Evolutionary conservation across 106 monocot genomes (phyloP), one percentile per base, ranked within the genome.

Genomic region (Apostasia shenzhenica): DNA sequence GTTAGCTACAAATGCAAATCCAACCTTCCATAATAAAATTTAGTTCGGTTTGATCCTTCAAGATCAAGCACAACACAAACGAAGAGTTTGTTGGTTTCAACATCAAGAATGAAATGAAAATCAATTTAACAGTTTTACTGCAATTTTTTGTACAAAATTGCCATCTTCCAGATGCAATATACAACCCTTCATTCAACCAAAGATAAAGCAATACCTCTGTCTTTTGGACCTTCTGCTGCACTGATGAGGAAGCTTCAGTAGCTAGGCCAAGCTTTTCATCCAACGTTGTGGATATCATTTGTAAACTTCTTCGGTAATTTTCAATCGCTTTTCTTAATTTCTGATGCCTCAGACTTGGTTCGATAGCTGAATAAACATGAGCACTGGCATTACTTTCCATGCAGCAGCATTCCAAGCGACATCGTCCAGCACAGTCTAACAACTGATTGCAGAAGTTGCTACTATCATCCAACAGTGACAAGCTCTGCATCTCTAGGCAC

Each of bases 241-340:
- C 71, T 74, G 79, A 70, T 41, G 43, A 37, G 55, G 41, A 63
- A 66, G 6, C 53, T 70, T 78, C 78, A 55, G 63, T 54, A 62
- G 52, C 55, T 3, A 64, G 62, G 57, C 56, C 45, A 43, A 72
- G 67, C 76, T 85, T 89, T 46, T 92, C 87, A 71, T 79, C 70
- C 53, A 88, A 68, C 13, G 73, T 62, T 39, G 54, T 14, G 42
- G 74, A 57, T 26, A 76, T 14, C 8, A 76, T 73, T 63, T 82
- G 77, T 73, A 92, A 77, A 68, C 84, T 86, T 81, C 81, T 81
- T 73, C 62, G 84, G 14, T 89, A 82, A 71, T 54, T 79, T 39
- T 84, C 79, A 40, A 85, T 63, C 64, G 80, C 84, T 73, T 79
- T 85, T 66, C 54, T 89, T 67, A 92, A 71, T 75, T 68, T 73